Evolutionary conservation across 2,329 filamentous ascomycete species (phyloP).

Genomic region (Cadophora malorum): DNA sequence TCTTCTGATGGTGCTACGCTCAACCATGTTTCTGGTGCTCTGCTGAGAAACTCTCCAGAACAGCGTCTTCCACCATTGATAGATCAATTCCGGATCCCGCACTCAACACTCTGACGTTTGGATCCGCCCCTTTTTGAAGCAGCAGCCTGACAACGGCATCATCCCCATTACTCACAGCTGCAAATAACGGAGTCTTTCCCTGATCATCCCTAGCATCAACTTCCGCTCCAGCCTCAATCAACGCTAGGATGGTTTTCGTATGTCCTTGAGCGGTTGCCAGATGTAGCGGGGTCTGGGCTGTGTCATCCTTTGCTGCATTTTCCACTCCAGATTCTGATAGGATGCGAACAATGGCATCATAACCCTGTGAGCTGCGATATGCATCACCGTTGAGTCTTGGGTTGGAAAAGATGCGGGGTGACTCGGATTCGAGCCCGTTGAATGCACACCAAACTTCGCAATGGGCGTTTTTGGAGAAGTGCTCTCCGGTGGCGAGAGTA

Average conservation of each 20-base stretch:
- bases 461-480: too few species aligned
- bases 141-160: background rate
- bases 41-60: background rate
- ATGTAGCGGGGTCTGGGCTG: background rate
- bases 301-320: background rate
- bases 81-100: background rate
- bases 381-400: background rate
- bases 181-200: background rate
- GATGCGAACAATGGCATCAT: constrained; percentile 6
- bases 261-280: background rate
- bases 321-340: constrained; percentile 2
- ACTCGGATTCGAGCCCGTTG: background rate
- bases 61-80: background rate
- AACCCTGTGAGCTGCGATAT: background rate
- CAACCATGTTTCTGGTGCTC: background rate
- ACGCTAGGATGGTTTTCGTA: background rate
- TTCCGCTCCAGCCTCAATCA: constrained; percentile 1
- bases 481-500: background rate
- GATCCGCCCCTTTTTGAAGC: background rate
- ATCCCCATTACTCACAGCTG: background rate
- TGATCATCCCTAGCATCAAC: background rate
- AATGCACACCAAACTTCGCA: background rate
- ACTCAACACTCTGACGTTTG: background rate
- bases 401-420: background rate
- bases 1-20: background rate